Conservation (phyloP, 352 stramenopile genomes). For the Phytopythium chamaehyphon region DNA sequence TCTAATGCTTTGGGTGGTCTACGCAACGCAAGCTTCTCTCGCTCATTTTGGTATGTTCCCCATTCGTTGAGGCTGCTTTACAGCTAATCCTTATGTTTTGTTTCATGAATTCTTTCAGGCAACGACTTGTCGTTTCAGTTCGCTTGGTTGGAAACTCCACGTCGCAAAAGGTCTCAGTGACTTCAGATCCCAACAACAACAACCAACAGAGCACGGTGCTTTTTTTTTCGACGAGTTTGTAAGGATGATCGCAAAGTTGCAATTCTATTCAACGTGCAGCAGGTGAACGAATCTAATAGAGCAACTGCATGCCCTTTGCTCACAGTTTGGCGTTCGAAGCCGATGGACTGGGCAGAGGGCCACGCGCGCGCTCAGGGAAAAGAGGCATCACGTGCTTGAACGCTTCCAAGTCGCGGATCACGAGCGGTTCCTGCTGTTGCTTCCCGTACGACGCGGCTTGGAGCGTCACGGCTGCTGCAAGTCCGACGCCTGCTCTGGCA, state of each 20-base stretch:
- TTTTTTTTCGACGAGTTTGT: too few relatives aligned
- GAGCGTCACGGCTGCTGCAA: slow-evolving; percentile 36
- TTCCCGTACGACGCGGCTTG: slow-evolving; percentile 12
- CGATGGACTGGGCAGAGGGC: not conserved
- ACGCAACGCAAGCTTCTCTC: slow-evolving; percentile 14
- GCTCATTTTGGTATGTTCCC: slow-evolving; percentile 11
- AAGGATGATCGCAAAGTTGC: too few relatives aligned
- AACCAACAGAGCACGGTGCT: too few relatives aligned
- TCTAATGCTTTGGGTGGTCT: slow-evolving; percentile 22
- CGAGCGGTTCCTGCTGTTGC: slow-evolving; percentile 6
- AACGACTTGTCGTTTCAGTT: too few relatives aligned
- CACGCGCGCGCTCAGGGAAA: slow-evolving; percentile 46
- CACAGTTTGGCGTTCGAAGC: slow-evolving; percentile 11
- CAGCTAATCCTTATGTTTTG: too few relatives aligned
- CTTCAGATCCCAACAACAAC: too few relatives aligned
- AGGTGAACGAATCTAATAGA: too few relatives aligned
- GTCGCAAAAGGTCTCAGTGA: too few relatives aligned
- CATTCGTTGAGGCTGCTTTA: too few relatives aligned
- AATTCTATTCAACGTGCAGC: too few relatives aligned
- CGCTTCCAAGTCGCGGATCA: slow-evolving; percentile 41
- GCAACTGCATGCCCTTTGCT: not conserved
- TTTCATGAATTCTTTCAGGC: too few relatives aligned
- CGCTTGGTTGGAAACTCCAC: too few relatives aligned
- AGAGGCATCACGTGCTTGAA: slow-evolving; percentile 71
- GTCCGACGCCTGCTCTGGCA: slow-evolving; percentile 5